Evolutionary conservation across 148 eudicot genomes (phyloP).

Genomic region (Rhododendron simsii): DNA sequence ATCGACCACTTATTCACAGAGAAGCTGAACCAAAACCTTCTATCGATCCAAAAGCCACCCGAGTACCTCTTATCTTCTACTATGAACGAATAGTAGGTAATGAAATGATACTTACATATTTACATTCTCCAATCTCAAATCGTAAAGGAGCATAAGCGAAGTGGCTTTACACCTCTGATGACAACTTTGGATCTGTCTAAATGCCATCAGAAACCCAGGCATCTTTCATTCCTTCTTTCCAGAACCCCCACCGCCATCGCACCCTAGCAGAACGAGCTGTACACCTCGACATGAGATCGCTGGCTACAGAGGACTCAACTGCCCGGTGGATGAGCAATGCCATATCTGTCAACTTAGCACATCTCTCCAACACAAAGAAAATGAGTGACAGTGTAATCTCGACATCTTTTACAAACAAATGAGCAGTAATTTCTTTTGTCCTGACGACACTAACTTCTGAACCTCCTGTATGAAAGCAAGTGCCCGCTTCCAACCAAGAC

Average conservation of each 20-base stretch:
- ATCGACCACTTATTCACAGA: not conserved
- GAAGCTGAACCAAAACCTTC: not conserved
- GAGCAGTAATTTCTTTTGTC: slow-evolving; percentile 33
- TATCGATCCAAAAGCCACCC: not conserved
- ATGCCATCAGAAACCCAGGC: slow-evolving; percentile 33
- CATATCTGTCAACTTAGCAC: slow-evolving; percentile 27
- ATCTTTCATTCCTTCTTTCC: slow-evolving; percentile 59
- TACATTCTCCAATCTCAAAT: not conserved
- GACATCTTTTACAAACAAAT: slow-evolving; percentile 32
- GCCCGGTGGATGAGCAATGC: slow-evolving; percentile 47
- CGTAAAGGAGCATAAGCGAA: not conserved
- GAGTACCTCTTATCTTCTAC: not conserved
- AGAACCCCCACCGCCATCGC: slow-evolving; percentile 63
- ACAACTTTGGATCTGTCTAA: not conserved
- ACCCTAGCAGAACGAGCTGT: slow-evolving; percentile 27
- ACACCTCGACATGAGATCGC: slow-evolving; percentile 37
- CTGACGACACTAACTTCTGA: slow-evolving; percentile 13
- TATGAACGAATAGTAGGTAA: not conserved
- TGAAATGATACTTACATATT: not conserved
- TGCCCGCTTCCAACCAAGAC: slow-evolving; percentile 41
- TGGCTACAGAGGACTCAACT: slow-evolving; percentile 30
- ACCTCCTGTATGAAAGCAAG: slow-evolving; percentile 25
- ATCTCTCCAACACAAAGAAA: slow-evolving; percentile 33
- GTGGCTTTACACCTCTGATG: not conserved
- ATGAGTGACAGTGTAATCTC: slow-evolving; percentile 39